phyloP scores from a whole-genome alignment of 345 rosid genomes.

The Hirschfeldia incana region DNA sequence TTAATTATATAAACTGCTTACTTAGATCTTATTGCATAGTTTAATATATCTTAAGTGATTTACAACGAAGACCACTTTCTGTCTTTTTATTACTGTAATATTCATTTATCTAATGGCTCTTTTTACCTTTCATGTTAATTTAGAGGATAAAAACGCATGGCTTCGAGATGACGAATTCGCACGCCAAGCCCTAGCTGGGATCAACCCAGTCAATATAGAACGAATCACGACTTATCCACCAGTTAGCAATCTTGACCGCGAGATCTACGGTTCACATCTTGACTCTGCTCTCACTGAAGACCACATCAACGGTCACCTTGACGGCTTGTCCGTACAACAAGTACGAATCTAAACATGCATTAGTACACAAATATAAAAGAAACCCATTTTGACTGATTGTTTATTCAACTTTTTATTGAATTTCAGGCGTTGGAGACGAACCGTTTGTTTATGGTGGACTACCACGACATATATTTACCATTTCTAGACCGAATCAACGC shows the following conservation, averaged over 20 bases:
- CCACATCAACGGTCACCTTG: conserved; percentile 65
- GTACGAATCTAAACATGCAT: conserved; percentile 39
- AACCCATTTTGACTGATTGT: neutral
- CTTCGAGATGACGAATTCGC: conserved; percentile 94
- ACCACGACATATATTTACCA: conserved; percentile 82
- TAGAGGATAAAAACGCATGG: conserved; percentile 99
- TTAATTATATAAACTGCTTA: conserved; percentile 11
- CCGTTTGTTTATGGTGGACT: conserved; percentile 69
- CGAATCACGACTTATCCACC: conserved; percentile 72
- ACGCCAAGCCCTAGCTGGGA: conserved; percentile 84
- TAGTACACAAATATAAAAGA: neutral
- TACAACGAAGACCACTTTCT: too few relatives aligned
- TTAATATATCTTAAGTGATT: neutral
- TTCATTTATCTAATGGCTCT: neutral
- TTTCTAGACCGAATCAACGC: conserved; percentile 80
- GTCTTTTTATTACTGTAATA: too few relatives aligned
- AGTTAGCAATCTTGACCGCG: conserved; percentile 77
- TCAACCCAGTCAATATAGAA: conserved; percentile 83
- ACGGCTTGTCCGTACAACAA: conserved; percentile 84
- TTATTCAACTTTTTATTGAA: neutral
- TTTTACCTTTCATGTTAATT: conserved; percentile 9
- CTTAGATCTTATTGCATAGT: neutral
- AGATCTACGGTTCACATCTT: conserved; percentile 62
- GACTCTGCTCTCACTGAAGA: conserved; percentile 77
- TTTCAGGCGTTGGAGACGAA: conserved; percentile 86